Base-by-base conservation (phyloP, 352 stramenopile species). In the Thraustochytrium sp. region DNA sequence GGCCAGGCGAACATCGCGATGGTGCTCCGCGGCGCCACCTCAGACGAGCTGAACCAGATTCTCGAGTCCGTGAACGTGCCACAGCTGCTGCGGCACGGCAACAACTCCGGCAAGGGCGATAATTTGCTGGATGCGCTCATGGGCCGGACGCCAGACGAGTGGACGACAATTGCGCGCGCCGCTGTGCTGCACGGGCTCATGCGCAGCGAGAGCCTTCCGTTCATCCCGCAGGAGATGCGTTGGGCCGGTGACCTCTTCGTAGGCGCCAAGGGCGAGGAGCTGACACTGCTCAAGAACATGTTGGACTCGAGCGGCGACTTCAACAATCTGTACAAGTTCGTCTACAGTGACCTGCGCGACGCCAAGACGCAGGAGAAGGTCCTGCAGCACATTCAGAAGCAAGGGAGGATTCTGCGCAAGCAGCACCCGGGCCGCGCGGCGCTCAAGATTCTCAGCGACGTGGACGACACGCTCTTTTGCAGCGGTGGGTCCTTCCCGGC, bases 71-170 rank as follows among this genome's bases (percentile, higher is more conserved):
- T 98, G 36, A 95, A 95, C 21, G 87, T 99, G 16, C 94, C 93
- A 23, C 90, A 98, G 65, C 89, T 99, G 0, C 97, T 99, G 85
- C 98, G 98, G 89, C 98, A 99, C 89, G 94, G 99, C 63, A 99
- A 98, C 86, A 93, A 96, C 84, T 89, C 93, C 84, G 91, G 89
- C 8, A 91, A 89, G 82, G 42, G 89, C 53, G 89, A 90, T 8
- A 49, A 38, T 36, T 16, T 48, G 0, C 46, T 83, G 40, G 29
- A 11, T 5, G 84, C 48, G 31, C 88, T 99, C 1, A 97, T 94
- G 51, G 92, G 95, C 0, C 96, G 95, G 56, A 90, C 96, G 3
- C 87, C 98, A 16, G 90, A 92, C 0, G 93, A 97, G 55, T 88
- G 98, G n/a, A 96, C 91, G 0, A 89, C 98, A 61, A 93, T 92